Percentiles rank a stretch among this genome's conserved stretches.
Evolutionary conservation across 805 yeast genomes (phyloP).

Genomic region (Vanderwaltozyma polyspora): DNA sequence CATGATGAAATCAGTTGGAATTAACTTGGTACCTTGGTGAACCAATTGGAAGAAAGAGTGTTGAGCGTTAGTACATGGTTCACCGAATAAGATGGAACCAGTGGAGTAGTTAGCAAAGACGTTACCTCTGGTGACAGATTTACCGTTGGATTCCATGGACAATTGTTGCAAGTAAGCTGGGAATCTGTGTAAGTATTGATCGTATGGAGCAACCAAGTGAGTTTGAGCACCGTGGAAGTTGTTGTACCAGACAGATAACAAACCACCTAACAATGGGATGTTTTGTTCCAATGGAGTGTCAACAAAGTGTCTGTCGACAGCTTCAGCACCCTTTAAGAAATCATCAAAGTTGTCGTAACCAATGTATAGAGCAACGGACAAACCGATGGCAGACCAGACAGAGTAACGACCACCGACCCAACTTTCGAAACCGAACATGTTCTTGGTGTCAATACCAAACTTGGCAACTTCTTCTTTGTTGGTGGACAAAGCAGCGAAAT

Average conservation of each 20-base stretch:
- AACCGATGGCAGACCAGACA: slow-evolving; percentile 99
- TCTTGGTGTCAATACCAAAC: slow-evolving; percentile 94
- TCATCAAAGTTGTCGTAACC: slow-evolving; percentile 90
- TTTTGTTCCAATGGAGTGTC: slow-evolving; percentile 79
- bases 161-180: slow-evolving; percentile 98
- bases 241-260: slow-evolving; percentile 95
- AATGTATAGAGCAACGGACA: slow-evolving; percentile 87
- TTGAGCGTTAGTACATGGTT: slow-evolving; percentile 98
- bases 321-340: slow-evolving; percentile 95
- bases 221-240: slow-evolving; percentile 98
- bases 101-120: slow-evolving; percentile 89
- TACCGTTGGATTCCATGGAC: slow-evolving; percentile 98
- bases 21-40: slow-evolving; percentile 96
- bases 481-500: slow-evolving; percentile 93
- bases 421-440: slow-evolving; percentile 96
- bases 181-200: slow-evolving; percentile 97
- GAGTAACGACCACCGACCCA: slow-evolving; percentile 99
- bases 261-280: slow-evolving; percentile 89
- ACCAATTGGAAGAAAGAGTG: slow-evolving; percentile 99
- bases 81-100: slow-evolving; percentile 92
- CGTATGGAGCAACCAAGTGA: slow-evolving; percentile 96
- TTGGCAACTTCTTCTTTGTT: slow-evolving; percentile 83
- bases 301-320: slow-evolving; percentile 84
- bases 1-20: slow-evolving; percentile 91
- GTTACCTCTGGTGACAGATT: slow-evolving; percentile 88